phyloP scores from a whole-genome alignment of 179 eudicot species.

The Heliamphora pulchella region DNA sequence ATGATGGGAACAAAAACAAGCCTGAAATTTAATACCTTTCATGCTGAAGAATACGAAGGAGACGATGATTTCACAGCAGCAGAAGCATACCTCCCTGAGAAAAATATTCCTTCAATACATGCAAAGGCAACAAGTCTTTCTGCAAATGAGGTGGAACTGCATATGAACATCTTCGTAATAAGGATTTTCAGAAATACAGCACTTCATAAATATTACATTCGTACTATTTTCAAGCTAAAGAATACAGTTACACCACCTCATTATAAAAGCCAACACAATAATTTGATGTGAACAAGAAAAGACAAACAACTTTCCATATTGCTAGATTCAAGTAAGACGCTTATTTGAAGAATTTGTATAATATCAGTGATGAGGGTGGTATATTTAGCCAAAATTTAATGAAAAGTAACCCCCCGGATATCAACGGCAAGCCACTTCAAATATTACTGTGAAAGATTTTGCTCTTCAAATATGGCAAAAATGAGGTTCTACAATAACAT shows the following conservation, averaged over 20 bases:
- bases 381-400: not conserved
- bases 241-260: not conserved
- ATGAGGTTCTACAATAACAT: not conserved
- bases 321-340: not conserved
- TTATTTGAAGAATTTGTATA: not conserved
- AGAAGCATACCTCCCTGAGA: constrained; percentile 63
- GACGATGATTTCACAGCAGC: constrained; percentile 1
- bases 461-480: not conserved
- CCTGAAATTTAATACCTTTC: not conserved
- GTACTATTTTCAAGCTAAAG: not conserved
- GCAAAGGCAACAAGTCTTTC: constrained; percentile 81
- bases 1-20: not conserved
- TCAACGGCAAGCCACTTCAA: not conserved
- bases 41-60: not conserved
- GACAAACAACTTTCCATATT: not conserved
- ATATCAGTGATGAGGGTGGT: not conserved
- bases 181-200: not conserved
- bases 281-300: not conserved
- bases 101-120: constrained; percentile 75
- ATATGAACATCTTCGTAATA: constrained; percentile 9
- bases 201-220: not conserved
- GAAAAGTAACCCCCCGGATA: not conserved
- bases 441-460: not conserved
- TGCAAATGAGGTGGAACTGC: constrained; percentile 63
- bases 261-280: not conserved